A percentile compares a stretch with the other conserved stretches of the same genome.
phyloP scores from a whole-genome alignment of 2,329 filamentous ascomycete species.

The Alternaria incomplexa region DNA sequence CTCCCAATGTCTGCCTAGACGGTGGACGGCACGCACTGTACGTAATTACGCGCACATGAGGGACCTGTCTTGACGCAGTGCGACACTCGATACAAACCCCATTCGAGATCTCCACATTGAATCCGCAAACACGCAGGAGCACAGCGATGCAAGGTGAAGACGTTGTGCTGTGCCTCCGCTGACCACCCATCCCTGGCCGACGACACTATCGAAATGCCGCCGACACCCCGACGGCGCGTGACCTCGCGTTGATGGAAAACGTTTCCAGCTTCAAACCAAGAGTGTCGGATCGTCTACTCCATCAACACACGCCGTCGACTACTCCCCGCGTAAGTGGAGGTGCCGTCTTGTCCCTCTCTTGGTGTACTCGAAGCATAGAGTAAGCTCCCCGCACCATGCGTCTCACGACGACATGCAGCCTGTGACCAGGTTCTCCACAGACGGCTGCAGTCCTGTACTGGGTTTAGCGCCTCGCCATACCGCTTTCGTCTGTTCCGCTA shows the following conservation, averaged over 20 bases:
- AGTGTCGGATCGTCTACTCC: not conserved
- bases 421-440: conserved; percentile 2
- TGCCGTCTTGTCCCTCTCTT: not conserved
- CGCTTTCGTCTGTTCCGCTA: conserved; percentile 11
- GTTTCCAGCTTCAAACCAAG: not conserved
- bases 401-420: not conserved
- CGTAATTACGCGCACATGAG: not conserved
- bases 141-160: not conserved
- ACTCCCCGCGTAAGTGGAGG: not conserved
- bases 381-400: conserved; percentile 1
- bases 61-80: not conserved
- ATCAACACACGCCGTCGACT: not conserved
- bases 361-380: not conserved
- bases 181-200: not conserved
- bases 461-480: conserved; percentile 19
- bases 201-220: not conserved
- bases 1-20: not conserved
- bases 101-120: not conserved
- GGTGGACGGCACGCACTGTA: not conserved
- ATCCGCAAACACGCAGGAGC: not conserved
- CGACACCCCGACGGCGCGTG: not conserved
- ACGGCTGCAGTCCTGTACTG: conserved; percentile 12
- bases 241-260: not conserved
- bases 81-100: not conserved
- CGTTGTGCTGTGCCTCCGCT: not conserved